Base-by-base conservation (phyloP, 768 basidiomycete genomes). In the Paxillus ammoniavirescens region DNA sequence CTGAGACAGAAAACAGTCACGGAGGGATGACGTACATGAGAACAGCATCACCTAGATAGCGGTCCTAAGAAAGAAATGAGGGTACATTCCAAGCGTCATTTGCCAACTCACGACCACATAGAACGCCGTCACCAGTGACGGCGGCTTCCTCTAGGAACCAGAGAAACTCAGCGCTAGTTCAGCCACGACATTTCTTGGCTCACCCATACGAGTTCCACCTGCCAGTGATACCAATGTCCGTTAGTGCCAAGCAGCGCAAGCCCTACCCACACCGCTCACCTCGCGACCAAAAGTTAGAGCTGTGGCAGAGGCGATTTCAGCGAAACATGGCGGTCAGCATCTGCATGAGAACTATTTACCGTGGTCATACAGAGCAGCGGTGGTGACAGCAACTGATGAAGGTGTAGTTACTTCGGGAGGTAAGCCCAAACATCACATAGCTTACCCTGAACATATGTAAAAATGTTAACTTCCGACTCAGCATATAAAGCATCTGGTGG, bases 131-230 rank as follows among this genome's bases (percentile, higher is more conserved):
- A 71, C 60, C 8, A 65, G 50, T 4, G 69, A 65, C 12, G 41
- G 57, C 3, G 66, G 53, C 45, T 56, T 69, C 63, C 53, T 65
- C 67, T 71, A 28, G 2, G 30, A 4, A 52, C 3, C 12, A 5
- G 6, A 23, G n/a, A 50, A 18, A 38, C 10, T 63, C 14, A 50
- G 33, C 36, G 47, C 26, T 10, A 7, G 35, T 28, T 35, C 23
- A 49, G 26, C n/a, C 28, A 17, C 15, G 31, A 4, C 2, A 42
- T 37, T 12, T 10, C 21, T 42, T 12, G 2, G 37, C 65, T 50
- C 44, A 71, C 67, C 69, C 69, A 69, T 52, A 69, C 55, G 18
- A 69, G 63, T 7, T 71, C 67, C 40, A 69, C 54, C 67, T 69
- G 26, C 26, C 26, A 26, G 6, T 26, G 30, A 44, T 46, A 30